Evolutionary conservation across 2,329 filamentous ascomycete genomes (phyloP), one percentile per base, ranked within the genome.

Genomic region (Pseudocercospora cruenta): DNA sequence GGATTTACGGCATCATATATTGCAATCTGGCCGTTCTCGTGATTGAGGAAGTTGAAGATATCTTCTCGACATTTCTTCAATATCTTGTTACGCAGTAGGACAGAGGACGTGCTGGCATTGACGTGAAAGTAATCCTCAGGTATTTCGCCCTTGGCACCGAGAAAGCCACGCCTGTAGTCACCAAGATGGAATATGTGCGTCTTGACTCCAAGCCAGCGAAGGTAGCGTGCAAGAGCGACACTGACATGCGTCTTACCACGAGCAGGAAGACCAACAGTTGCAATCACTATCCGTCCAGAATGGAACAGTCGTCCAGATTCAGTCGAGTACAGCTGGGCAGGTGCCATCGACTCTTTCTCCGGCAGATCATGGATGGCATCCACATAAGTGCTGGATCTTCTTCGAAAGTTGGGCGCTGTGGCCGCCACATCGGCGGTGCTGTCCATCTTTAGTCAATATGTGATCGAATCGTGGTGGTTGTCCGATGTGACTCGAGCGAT

Each of bases 1-100:
- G 94, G 94, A 74, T 99, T 99, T 19, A 99, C 96, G 28, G 96
- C 95, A 80, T 99, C 95, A 78, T 98, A 99, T 67, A 99, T 98
- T 63, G 95, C 95, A 63, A 99, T 94, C 77, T 99, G 95, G 12
- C 95, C 95, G 73, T 98, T 98, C 76, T 98, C 95, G 72, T 97
- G 91, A 75, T 98, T 96, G 53, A 99, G 83, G 84, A 97, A 99
- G 63, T 91, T 90, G 76, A 97, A 97, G 64, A 99, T 97, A 75
- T 99, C 95, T 77, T 98, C 94, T 66, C 95, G 89, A 73, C 95
- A 99, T 78, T 96, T 96, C 81, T 97, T 97, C 21, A 99, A 84
- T 61, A 99, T 99, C 83, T 97, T 97, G 79, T 98, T 95, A 36
- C 95, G 89, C 58, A 99, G 83, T 71, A 98, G 88, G n/a, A 98